Conservation (phyloP, 2,329 filamentous ascomycete species). For the Macrophomina phaseolina region DNA sequence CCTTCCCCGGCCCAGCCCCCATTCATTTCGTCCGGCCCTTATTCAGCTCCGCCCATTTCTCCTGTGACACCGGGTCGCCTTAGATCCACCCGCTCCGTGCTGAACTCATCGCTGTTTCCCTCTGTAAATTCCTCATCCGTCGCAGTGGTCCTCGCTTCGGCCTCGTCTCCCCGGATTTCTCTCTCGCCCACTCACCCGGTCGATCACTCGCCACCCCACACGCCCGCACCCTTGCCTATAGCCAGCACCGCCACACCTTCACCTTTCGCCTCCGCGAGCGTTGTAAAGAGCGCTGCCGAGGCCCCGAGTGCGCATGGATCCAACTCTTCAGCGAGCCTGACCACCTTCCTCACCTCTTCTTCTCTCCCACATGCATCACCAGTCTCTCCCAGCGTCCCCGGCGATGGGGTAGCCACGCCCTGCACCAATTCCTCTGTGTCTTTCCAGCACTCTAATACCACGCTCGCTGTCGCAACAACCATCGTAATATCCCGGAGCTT, state of each 20-base stretch:
- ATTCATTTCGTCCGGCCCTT: neutral
- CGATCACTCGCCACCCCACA: constrained; percentile 2
- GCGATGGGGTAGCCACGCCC: constrained; percentile 13
- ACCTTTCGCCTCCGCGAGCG: constrained; percentile 1
- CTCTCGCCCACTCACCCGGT: neutral
- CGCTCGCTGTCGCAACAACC: constrained; percentile 11
- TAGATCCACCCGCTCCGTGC: neutral
- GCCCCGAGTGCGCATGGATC: constrained; percentile 13
- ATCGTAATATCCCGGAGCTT: constrained; percentile 10
- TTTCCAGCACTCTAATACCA: neutral
- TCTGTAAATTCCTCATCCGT: neutral
- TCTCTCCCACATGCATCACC: constrained; percentile 19
- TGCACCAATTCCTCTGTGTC: neutral
- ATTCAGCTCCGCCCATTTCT: constrained; percentile 2
- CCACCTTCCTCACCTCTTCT: neutral
- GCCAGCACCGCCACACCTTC: constrained; percentile 17
- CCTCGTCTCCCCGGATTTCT: neutral
- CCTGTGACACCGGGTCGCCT: neutral
- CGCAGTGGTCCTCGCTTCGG: neutral
- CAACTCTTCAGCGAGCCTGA: neutral
- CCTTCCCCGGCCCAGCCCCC: constrained; percentile 14
- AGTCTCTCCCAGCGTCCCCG: neutral
- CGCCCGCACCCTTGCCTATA: neutral
- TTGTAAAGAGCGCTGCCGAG: constrained; percentile 16
- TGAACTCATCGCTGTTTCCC: neutral